phyloP scores from a whole-genome alignment of 129 eudicot species.

The Escallonia herrerae region DNA sequence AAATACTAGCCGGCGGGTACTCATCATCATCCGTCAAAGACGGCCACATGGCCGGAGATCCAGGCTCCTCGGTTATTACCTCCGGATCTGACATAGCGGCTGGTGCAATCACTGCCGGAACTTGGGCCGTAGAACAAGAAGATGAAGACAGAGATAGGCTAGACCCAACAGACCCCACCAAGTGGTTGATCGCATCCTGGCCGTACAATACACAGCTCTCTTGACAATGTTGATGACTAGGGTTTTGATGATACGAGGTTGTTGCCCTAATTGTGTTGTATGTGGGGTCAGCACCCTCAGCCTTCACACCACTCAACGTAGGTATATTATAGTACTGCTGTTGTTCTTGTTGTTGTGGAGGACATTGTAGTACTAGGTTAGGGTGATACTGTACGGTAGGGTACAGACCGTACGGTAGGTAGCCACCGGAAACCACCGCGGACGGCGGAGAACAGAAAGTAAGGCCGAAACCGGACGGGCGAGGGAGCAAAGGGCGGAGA shows the following conservation, averaged over 20 bases:
- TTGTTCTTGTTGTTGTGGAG: slow-evolving; percentile 27
- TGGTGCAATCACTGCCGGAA: background rate
- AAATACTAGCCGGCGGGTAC: slow-evolving; percentile 21
- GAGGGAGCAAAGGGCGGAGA: slow-evolving; percentile 67
- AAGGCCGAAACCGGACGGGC: slow-evolving; percentile 46
- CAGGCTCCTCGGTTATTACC: background rate
- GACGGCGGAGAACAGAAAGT: slow-evolving; percentile 23
- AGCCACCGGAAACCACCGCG: slow-evolving; percentile 8
- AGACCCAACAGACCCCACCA: slow-evolving; percentile 46
- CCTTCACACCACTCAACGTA: background rate
- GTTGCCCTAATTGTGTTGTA: background rate
- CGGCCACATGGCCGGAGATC: slow-evolving; percentile 21
- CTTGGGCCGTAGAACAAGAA: background rate
- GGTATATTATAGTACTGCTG: slow-evolving; percentile 15
- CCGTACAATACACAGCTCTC: slow-evolving; percentile 2
- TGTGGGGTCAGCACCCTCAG: slow-evolving; percentile 12
- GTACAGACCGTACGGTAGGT: slow-evolving; percentile 35
- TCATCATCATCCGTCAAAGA: slow-evolving; percentile 20
- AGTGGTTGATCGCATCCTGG: slow-evolving; percentile 34
- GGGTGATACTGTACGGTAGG: slow-evolving; percentile 43
- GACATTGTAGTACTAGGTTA: slow-evolving; percentile 21
- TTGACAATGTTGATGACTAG: slow-evolving; percentile 27
- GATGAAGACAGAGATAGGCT: slow-evolving; percentile 17
- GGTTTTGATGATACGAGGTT: slow-evolving; percentile 13
- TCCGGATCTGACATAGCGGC: slow-evolving; percentile 19